Evolutionary conservation across 2,329 filamentous ascomycete genomes (phyloP), one percentile per base, ranked within the genome.

Genomic region (Colletotrichum incanum): DNA sequence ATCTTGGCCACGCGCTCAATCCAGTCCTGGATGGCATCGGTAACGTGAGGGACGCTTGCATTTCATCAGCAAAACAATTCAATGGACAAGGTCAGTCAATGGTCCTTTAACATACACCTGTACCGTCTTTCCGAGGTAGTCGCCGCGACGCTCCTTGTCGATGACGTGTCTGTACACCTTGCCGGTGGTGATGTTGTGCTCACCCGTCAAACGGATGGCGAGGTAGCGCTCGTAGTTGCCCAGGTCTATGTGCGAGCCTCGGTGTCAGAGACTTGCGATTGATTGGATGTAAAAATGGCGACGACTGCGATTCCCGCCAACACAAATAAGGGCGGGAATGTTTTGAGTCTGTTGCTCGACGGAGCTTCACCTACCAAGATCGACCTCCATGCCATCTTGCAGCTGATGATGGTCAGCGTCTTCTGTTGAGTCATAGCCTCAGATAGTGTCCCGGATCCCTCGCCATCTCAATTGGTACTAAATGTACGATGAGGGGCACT

Each of bases 141-240:
- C 92, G 67, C 89, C 89, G 50, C 83, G 82, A 34, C 89, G 84
- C 79, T 90, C 89, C 72, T 90, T 91, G 78, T 95, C 90, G 77
- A 98, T 95, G 65, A 98, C 95, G 78, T 93, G 91, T 79, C 94
- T 89, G 84, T 98, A 98, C 76, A 98, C 94, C 86, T 98, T 98
- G 80, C 96, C 96, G 7, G 96, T 98, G 4, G 96, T 99, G 83
- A 99, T 97, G 83, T 98, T 98, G 86, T 96, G 94, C 77, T 98
- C 95, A 73, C 92, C 88, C 11, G 91, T 94, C 73, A 98, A 88
- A 67, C 92, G 93, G 75, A 96, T 92, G 78, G 92, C 92, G 66
- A 98, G 91, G 80, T 97, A 97, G 45, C 82, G 80, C 71, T 89
- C 87, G 76, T 89, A 90, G 79, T 89, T 89, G 26, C 88, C 88